Conservation (phyloP, 1,284 basidiomycete genomes). For the Agaricales sp. region DNA sequence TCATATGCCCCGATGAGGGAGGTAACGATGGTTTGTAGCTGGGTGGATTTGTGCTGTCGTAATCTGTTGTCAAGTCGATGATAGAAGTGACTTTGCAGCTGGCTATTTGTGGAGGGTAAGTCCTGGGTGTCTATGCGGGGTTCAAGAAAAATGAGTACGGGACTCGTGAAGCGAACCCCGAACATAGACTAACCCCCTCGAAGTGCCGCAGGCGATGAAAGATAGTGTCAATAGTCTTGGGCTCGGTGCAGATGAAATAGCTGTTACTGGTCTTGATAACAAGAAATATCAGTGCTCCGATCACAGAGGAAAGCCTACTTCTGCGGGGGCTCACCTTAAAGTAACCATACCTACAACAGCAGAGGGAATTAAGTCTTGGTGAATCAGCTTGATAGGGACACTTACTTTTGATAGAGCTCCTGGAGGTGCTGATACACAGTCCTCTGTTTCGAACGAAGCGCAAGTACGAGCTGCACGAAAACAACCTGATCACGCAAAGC, state of each 20-base stretch:
- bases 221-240: conserved; percentile 51
- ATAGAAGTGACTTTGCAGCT: conserved; percentile 49
- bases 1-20: conserved; percentile 75
- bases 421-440: conserved; percentile 49
- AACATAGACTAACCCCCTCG: conserved; percentile 18
- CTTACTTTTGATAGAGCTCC: conserved; percentile 55
- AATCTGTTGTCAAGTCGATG: conserved; percentile 66
- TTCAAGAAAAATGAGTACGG: conserved; percentile 7
- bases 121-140: conserved; percentile 16
- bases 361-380: conserved; percentile 5
- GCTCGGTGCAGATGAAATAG: conserved; percentile 69
- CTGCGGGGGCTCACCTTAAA: conserved; percentile 41
- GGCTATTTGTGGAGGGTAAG: conserved; percentile 54
- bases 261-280: conserved; percentile 65
- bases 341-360: conserved; percentile 36
- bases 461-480: conserved; percentile 57
- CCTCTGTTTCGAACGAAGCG: conserved; percentile 38
- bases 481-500: conserved; percentile 32
- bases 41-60: conserved; percentile 63
- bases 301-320: conserved; percentile 13
- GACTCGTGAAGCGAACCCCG: too few species aligned
- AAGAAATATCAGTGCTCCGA: conserved; percentile 1
- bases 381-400: background rate
- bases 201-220: conserved; percentile 57
- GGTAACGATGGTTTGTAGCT: conserved; percentile 54